Evolutionary conservation across 1,284 basidiomycete genomes (phyloP), one percentile per base, ranked within the genome.

Genomic region (Irpex rosettiformis): DNA sequence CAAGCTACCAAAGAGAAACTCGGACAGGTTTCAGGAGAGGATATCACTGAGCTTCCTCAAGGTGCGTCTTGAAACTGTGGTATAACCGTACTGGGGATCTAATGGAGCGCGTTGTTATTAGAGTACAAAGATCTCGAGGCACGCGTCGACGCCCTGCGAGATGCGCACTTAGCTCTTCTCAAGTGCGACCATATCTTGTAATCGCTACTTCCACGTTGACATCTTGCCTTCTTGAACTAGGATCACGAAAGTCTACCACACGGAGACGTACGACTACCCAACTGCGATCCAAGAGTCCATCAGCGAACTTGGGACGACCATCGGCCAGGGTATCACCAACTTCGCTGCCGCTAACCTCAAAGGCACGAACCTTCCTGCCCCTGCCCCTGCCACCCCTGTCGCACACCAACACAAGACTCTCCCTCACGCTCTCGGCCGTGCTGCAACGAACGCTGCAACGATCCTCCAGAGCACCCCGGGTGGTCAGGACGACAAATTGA

Each of bases 61-160:
- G 89, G 90, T 89, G 45, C 24, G 52, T 51, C n/a, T n/a, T n/a
- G n/a, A n/a, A n/a, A n/a, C n/a, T n/a, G n/a, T n/a, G n/a, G n/a
- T n/a, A n/a, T n/a, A n/a, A n/a, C n/a, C n/a, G n/a, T n/a, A n/a
- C n/a, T n/a, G n/a, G n/a, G n/a, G n/a, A n/a, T n/a, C n/a, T n/a
- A n/a, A n/a, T n/a, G n/a, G n/a, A n/a, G n/a, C n/a, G 16, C 43
- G 43, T 45, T 24, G 48, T 51, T 51, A 51, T 51, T 75, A 92
- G 96, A 99, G 73, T 99, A 99, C 84, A 95, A 89, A 73, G 92
- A 96, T 69, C 86, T 99, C 66, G 96, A 99, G 76, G 80, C 88
- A 52, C 88, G 95, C 58, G 96, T 99, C 42, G 97, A 99, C 75
- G 93, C 93, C 33, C 85, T 99, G 56, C 87, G 89, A 67, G 77